These are phyloP conservation scores for Barnettozyma hawaiiensis DNA, from an alignment of 1,139 yeast species.

Conservation along the genomic window DNA sequence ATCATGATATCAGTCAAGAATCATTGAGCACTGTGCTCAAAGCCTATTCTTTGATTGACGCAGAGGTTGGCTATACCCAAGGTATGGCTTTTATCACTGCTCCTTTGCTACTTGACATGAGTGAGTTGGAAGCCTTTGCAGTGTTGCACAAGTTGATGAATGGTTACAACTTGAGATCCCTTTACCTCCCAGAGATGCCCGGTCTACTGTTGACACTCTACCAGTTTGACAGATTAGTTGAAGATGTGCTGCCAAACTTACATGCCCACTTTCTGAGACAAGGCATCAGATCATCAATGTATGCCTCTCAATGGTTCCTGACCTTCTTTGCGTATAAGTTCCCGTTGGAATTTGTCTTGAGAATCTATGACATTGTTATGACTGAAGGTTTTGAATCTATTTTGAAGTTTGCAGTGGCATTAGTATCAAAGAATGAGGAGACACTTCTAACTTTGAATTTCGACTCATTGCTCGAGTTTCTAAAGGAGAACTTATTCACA, in stretches of 20 bases:
- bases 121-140: conserved; percentile 80
- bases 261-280: conserved; percentile 74
- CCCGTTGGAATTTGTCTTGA: conserved; percentile 75
- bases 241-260: conserved; percentile 60
- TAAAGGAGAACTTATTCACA: conserved; percentile 76
- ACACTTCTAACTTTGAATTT: conserved; percentile 57
- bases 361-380: conserved; percentile 79
- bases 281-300: conserved; percentile 88
- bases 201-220: conserved; percentile 81
- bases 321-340: conserved; percentile 92
- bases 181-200: conserved; percentile 88
- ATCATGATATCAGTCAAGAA: conserved; percentile 46
- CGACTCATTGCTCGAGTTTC: conserved; percentile 66
- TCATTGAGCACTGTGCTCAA: conserved; percentile 71
- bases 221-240: conserved; percentile 82
- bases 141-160: conserved; percentile 79
- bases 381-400: conserved; percentile 87
- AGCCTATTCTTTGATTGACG: conserved; percentile 80
- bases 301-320: conserved; percentile 93
- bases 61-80: conserved; percentile 94
- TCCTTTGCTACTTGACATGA: conserved; percentile 76
- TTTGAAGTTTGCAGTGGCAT: conserved; percentile 71
- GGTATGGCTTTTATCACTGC: conserved; percentile 94
- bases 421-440: conserved; percentile 63
- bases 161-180: conserved; percentile 67